phyloP scores from a whole-genome alignment of 2,329 filamentous ascomycete species.

The Colletotrichum salicis region DNA sequence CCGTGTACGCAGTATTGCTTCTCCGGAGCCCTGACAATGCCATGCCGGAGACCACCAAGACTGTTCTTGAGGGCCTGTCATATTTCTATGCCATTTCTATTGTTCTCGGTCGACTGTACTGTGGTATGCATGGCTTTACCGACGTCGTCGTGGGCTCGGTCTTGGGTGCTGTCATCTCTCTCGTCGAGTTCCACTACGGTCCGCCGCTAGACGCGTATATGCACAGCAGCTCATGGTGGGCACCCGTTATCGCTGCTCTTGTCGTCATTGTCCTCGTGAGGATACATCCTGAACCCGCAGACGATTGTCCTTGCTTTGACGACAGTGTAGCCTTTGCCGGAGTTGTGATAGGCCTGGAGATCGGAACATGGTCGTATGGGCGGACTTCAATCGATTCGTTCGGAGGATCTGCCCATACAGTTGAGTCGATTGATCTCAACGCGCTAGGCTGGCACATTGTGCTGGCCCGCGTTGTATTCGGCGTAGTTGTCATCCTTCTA shows the following conservation, averaged over 20 bases:
- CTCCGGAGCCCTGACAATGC: constrained; percentile 74
- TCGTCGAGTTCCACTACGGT: constrained; percentile 69
- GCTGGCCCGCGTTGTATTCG: constrained; percentile 76
- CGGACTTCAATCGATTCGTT: constrained; percentile 60
- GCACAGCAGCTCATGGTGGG: constrained; percentile 70
- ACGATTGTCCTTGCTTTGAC: constrained; percentile 97
- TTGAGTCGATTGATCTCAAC: constrained; percentile 72
- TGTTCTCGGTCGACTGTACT: constrained; percentile 90
- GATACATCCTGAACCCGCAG: constrained; percentile 93
- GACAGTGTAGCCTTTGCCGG: constrained; percentile 94
- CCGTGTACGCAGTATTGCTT: constrained; percentile 81
- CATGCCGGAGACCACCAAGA: constrained; percentile 66
- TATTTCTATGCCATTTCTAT: constrained; percentile 93
- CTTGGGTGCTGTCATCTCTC: constrained; percentile 75
- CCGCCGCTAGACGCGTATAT: constrained; percentile 77
- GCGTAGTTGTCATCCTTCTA: constrained; percentile 84
- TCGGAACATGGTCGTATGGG: constrained; percentile 85
- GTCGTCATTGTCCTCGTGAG: constrained; percentile 81
- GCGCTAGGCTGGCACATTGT: constrained; percentile 74
- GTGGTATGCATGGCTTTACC: constrained; percentile 97
- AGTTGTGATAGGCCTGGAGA: constrained; percentile 85
- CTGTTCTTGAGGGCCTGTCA: constrained; percentile 73
- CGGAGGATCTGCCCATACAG: constrained; percentile 54
- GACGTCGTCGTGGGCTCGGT: constrained; percentile 86
- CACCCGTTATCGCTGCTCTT: constrained; percentile 71